phyloP scores from a whole-genome alignment of 2,329 filamentous ascomycete genomes.

The Pyrenochaeta sp. region DNA sequence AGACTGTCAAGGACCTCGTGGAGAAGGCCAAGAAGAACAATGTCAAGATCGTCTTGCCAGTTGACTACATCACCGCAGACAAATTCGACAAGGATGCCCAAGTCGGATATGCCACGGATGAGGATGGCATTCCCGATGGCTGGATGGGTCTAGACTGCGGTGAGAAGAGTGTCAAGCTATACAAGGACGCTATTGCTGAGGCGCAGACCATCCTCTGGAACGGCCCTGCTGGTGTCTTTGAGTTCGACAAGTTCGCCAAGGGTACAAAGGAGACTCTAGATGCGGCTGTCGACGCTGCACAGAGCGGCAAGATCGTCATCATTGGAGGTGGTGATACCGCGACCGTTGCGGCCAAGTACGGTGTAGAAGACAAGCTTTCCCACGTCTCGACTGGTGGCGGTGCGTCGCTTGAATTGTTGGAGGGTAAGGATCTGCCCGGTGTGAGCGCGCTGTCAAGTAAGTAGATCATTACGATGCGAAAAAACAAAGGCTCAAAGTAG shows the following conservation, averaged over 20 bases:
- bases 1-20: constrained; percentile 86
- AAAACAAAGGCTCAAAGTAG: constrained; percentile 28
- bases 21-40: constrained; percentile 97
- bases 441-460: constrained; percentile 86
- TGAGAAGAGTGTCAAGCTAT: constrained; percentile 84
- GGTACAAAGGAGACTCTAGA: constrained; percentile 94
- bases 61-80: constrained; percentile 95
- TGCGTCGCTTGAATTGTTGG: constrained; percentile 92
- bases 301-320: constrained; percentile 93
- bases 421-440: constrained; percentile 97
- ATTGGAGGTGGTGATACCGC: constrained; percentile 98
- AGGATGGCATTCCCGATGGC: constrained; percentile 89
- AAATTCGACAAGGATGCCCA: constrained; percentile 89
- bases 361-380: constrained; percentile 94
- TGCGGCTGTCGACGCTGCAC: constrained; percentile 80
- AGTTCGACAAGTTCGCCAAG: constrained; percentile 91
- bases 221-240: constrained; percentile 95
- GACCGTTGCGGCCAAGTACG: constrained; percentile 96
- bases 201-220: constrained; percentile 99
- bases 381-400: constrained; percentile 98
- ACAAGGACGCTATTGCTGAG: constrained; percentile 84
- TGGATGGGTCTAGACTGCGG: constrained; percentile 99
- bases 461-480: constrained; percentile 51
- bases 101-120: constrained; percentile 81
- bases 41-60: constrained; percentile 92